Evolutionary conservation across 805 yeast genomes (phyloP), one percentile per base, ranked within the genome.

Genomic region (Suhomyces tanzawaensis): DNA sequence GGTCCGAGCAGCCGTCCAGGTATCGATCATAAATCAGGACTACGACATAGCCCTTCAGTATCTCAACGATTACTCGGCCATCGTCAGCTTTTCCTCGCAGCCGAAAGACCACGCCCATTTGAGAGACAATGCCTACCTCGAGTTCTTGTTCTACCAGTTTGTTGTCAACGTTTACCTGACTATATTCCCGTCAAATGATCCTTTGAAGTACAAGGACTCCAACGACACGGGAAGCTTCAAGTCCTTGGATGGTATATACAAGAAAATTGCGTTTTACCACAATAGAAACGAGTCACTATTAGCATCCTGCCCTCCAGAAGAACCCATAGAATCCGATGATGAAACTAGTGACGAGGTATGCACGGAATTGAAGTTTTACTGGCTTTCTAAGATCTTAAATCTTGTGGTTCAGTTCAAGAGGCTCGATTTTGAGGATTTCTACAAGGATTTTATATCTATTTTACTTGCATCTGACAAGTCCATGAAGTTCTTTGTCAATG

Each of bases 81-180:
- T 45, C 19, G 49, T 50, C 15, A 58, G 45, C 18, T 59, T 64
- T 42, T 30, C 49, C 14, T 46, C 48, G 13, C 64, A 58, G 25
- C 62, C 64, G 6, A 39, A 44, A 14, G 51, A 48, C 29, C 37
- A 43, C 19, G 40, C 36, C 9, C 54, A 45, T 24, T 51, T 60
- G 32, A 41, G 42, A 12, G 37, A 41, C 6, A 64, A 60, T 46
- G 37, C 48, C 21, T 60, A 48, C 45, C 40, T 64, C 22, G 66
- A 65, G 45, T 56, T 48, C 34, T 44, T 53, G 19, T 58, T 60
- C 34, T 52, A 50, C 35, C 66, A 60, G 33, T 52, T 51, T 22
- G 34, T 51, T 3, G 41, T 51, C 11, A 40, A 47, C 7, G 35
- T 60, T 1, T 55, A 49, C 42, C 52, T 49, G 19, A 13, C 12